A percentile compares a stretch with the other conserved stretches of the same genome.
These are phyloP conservation scores for Paraconiothyrium brasiliense DNA, from an alignment of 2,329 filamentous ascomycete genomes.

Conservation along the genomic window DNA sequence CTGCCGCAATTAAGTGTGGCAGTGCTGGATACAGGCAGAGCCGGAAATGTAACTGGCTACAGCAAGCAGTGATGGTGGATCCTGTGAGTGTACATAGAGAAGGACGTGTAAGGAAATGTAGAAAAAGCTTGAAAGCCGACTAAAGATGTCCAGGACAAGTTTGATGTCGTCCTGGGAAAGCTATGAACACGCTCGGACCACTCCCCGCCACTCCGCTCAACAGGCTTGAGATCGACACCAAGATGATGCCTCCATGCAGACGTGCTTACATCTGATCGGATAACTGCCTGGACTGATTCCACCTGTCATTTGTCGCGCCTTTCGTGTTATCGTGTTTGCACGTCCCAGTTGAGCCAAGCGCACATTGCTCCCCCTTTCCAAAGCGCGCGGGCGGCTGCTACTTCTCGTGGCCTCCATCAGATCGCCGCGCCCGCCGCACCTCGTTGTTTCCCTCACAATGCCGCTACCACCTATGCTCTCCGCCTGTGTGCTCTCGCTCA, in stretches of 20 bases:
- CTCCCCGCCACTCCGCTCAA: slow-evolving; percentile 5
- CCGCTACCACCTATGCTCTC: slow-evolving; percentile 45
- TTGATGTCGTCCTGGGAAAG: not conserved
- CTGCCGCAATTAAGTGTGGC: slow-evolving; percentile 66
- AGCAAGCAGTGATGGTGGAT: not conserved
- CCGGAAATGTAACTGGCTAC: slow-evolving; percentile 7
- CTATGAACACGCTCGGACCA: not conserved
- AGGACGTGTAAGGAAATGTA: no score
- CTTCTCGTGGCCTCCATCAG: not conserved
- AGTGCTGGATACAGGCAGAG: slow-evolving; percentile 57
- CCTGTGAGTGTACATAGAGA: not conserved
- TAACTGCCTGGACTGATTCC: not conserved
- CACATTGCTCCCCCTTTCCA: not conserved
- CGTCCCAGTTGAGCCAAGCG: not conserved
- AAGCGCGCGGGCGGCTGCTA: not conserved
- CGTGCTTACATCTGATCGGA: not conserved
- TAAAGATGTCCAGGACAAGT: no score
- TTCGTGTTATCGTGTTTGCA: not conserved
- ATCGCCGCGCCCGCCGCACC: not conserved
- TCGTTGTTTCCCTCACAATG: slow-evolving; percentile 22
- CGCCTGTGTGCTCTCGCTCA: slow-evolving; percentile 46
- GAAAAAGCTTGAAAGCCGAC: no score
- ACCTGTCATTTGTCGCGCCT: not conserved
- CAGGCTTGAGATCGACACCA: not conserved
- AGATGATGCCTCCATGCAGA: not conserved